Conservation (phyloP, 257 asterid genomes). For the Echites panduratus region DNA sequence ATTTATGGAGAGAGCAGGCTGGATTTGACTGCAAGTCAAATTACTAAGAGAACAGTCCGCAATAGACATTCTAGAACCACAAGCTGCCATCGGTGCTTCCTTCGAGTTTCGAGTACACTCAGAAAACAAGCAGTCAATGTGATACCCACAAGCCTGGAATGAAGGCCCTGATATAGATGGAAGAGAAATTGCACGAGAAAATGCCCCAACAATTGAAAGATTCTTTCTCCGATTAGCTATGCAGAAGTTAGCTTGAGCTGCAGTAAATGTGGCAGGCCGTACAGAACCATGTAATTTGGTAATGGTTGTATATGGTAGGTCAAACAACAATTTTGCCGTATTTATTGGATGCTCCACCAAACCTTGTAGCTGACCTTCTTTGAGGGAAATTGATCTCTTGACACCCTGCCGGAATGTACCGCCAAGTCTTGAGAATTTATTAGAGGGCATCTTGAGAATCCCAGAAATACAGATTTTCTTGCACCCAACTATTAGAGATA, state of each 20-base stretch:
- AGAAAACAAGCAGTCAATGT: conserved; percentile 43
- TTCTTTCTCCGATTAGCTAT: conserved; percentile 51
- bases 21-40: conserved; percentile 31
- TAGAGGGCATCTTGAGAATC: conserved; percentile 63
- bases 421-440: conserved; percentile 46
- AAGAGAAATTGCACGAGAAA: conserved; percentile 65
- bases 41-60: conserved; percentile 30
- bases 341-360: conserved; percentile 42
- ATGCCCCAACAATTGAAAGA: conserved; percentile 53
- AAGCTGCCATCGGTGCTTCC: conserved; percentile 52
- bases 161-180: conserved; percentile 83
- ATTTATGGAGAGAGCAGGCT: conserved; percentile 32
- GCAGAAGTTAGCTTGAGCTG: conserved; percentile 60
- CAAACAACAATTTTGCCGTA: conserved; percentile 40
- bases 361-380: conserved; percentile 41
- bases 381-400: conserved; percentile 36
- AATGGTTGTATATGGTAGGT: conserved; percentile 35
- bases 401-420: conserved; percentile 42
- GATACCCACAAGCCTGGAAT: conserved; percentile 64
- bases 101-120: conserved; percentile 31
- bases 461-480: conserved; percentile 20
- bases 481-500: conserved; percentile 20
- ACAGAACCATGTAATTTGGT: conserved; percentile 46
- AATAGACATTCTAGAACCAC: conserved; percentile 38
- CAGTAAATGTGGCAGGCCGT: conserved; percentile 53